These are phyloP conservation scores for Tanozyma kutaoensis DNA, from an alignment of 805 yeast genomes.

Conservation along the genomic window DNA sequence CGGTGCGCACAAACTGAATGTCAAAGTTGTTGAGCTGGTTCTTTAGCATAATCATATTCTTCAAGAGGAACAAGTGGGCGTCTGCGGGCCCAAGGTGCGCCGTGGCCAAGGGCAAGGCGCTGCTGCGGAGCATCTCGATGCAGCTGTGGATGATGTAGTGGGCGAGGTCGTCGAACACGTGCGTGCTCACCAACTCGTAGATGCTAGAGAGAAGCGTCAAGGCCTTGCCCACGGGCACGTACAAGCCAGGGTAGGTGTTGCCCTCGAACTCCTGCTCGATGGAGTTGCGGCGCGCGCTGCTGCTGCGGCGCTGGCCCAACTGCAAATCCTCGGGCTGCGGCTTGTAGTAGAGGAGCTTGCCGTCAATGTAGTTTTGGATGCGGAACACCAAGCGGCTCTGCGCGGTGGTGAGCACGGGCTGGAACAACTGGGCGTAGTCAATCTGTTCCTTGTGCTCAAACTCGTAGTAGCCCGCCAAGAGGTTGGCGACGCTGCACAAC, in stretches of 20 bases:
- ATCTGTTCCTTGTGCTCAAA: constrained; percentile 33
- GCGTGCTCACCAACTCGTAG: constrained; percentile 64
- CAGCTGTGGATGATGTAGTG: constrained; percentile 77
- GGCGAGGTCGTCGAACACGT: constrained; percentile 79
- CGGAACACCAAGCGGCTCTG: constrained; percentile 75
- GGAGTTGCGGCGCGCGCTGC: constrained; percentile 2
- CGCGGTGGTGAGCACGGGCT: constrained; percentile 60
- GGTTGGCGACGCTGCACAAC: constrained; percentile 63
- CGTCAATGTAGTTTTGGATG: constrained; percentile 61
- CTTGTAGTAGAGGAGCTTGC: constrained; percentile 49
- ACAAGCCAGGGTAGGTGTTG: constrained; percentile 33
- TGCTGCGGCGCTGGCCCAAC: constrained; percentile 28
- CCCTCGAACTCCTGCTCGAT: constrained; percentile 17
- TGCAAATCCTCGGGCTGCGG: constrained; percentile 60
- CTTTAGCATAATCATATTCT: constrained; percentile 57
- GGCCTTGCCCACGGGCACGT: constrained; percentile 62
- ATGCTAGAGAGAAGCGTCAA: constrained; percentile 61
- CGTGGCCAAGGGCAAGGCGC: constrained; percentile 31
- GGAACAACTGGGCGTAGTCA: constrained; percentile 48
- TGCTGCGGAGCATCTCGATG: constrained; percentile 44
- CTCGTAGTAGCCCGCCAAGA: constrained; percentile 56
- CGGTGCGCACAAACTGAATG: constrained; percentile 61
- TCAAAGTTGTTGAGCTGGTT: constrained; percentile 65
- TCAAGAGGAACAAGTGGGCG: constrained; percentile 53
- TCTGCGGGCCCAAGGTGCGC: constrained; percentile 38